Base-by-base conservation (phyloP, 2,329 filamentous ascomycete species). In the Aspergillus ruber region DNA sequence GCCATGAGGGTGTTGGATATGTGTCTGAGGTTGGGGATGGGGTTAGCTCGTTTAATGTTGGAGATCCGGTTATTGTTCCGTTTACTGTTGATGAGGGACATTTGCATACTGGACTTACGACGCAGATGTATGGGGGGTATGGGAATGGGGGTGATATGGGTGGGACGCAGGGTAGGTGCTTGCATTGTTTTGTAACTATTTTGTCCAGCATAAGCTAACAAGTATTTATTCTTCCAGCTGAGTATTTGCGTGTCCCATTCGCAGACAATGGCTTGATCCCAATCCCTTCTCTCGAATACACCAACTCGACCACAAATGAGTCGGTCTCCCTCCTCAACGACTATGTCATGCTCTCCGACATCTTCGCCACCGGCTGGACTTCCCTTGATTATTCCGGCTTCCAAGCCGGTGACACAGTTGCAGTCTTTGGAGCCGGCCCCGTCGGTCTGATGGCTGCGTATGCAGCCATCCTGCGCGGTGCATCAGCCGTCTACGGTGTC, bases 371-470 rank as follows among this genome's bases (percentile, higher is more conserved):
- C 1, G 69, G 57, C 12, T 74, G 70, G 69, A 48, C 59, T 27
- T 63, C 60, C 5, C 50, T 74, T 4, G 53, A 58, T 20, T 63
- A 59, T 47, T 59, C 67, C 12, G 67, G 67, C 9, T 73, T 74
- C 55, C 43, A 65, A 44, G 50, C 70, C 0, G 71, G 71, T 23
- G 82, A 85, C 56, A 75, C 68, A 13, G 74, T 85, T 2, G 81
- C 80, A 1, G 75, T 84, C 2, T 85, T 83, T 49, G 82, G 81
- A 1, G 79, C 78, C 2, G 80, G 81, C 0, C 81, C 82, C 0
- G 81, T 85, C 1, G 82, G 82, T 1, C 61, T 84, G 6, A 82
- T 85, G 77, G 79, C 81, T 4, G 82, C 82, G 1, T 84, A 85
- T 64, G 81, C 77, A 0, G 82, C 76, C 1, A 64, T 77, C 1